A percentile compares a stretch with the other conserved stretches of the same genome.
Evolutionary conservation across 495 filamentous ascomycete genomes (phyloP).

Genomic region (Aspergillus sclerotioniger): DNA sequence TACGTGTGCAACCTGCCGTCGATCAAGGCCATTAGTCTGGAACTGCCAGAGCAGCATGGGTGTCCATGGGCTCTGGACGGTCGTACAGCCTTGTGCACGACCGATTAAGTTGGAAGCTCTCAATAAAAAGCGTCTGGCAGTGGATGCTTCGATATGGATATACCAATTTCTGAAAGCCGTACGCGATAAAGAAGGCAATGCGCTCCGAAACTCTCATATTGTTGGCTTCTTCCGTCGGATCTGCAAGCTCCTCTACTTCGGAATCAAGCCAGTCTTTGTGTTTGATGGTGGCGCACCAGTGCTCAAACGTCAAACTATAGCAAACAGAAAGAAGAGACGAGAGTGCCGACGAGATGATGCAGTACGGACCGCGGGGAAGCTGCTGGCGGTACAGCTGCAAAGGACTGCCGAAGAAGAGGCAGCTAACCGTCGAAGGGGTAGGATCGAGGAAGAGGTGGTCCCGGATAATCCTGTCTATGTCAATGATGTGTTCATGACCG

Average conservation of each 20-base stretch:
- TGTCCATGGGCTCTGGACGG: slow-evolving; percentile 95
- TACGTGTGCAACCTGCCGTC: neutral
- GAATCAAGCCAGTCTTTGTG: slow-evolving; percentile 96
- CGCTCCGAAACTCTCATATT: slow-evolving; percentile 88
- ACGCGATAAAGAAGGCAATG: slow-evolving; percentile 96
- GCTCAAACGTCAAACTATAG: slow-evolving; percentile 88
- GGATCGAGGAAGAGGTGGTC: slow-evolving; percentile 57
- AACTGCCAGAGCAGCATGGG: slow-evolving; percentile 62
- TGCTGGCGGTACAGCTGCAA: slow-evolving; percentile 92
- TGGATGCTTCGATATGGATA: slow-evolving; percentile 99
- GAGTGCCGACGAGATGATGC: slow-evolving; percentile 95
- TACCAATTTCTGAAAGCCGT: slow-evolving; percentile 99
- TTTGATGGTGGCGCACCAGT: slow-evolving; percentile 94
- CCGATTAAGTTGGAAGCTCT: slow-evolving; percentile 90
- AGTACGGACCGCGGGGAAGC: slow-evolving; percentile 78
- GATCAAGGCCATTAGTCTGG: neutral
- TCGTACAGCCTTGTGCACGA: slow-evolving; percentile 83
- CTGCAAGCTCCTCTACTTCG: slow-evolving; percentile 93
- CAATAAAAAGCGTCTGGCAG: slow-evolving; percentile 89
- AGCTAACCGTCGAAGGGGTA: slow-evolving; percentile 52
- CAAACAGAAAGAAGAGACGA: slow-evolving; percentile 68
- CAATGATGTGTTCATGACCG: slow-evolving; percentile 80
- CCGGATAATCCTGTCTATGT: slow-evolving; percentile 81
- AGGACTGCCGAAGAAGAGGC: slow-evolving; percentile 80
- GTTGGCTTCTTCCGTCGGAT: slow-evolving; percentile 98